These are phyloP conservation scores for Ophiocordyceps unilateralis DNA, from an alignment of 2,329 filamentous ascomycete species.

Conservation along the genomic window DNA sequence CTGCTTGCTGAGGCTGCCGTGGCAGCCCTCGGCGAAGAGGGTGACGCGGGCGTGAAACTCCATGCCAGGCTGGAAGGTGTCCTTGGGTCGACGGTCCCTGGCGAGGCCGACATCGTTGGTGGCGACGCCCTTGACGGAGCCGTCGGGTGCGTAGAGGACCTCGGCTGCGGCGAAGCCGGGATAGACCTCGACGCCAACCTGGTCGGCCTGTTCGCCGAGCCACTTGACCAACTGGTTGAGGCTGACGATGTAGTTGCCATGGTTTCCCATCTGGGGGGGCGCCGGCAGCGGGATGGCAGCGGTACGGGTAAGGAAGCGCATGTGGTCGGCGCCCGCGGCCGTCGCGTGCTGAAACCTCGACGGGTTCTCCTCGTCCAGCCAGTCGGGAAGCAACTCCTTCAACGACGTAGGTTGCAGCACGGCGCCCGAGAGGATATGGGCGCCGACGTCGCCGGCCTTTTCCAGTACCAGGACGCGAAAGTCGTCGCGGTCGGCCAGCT, in stretches of 20 bases:
- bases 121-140: constrained; percentile 81
- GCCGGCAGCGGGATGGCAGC: constrained; percentile 63
- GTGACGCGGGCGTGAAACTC: constrained; percentile 91
- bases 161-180: constrained; percentile 91
- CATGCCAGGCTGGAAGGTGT: constrained; percentile 90
- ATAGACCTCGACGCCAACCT: constrained; percentile 89
- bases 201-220: constrained; percentile 92
- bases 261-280: constrained; percentile 94
- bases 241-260: constrained; percentile 95
- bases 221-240: constrained; percentile 91
- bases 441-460: constrained; percentile 87
- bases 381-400: constrained; percentile 82
- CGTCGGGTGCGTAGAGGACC: constrained; percentile 71
- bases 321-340: constrained; percentile 65
- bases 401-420: constrained; percentile 82
- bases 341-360: constrained; percentile 78
- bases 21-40: constrained; percentile 85
- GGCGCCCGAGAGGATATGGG: constrained; percentile 89
- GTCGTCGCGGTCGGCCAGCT: constrained; percentile 88
- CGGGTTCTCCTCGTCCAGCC: constrained; percentile 77
- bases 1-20: constrained; percentile 89
- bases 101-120: constrained; percentile 87
- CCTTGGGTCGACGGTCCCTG: constrained; percentile 69
- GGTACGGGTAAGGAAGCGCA: constrained; percentile 84
- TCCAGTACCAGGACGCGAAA: constrained; percentile 87